Conservation (phyloP, 75 land plant genomes). For the Pinus taeda region DNA sequence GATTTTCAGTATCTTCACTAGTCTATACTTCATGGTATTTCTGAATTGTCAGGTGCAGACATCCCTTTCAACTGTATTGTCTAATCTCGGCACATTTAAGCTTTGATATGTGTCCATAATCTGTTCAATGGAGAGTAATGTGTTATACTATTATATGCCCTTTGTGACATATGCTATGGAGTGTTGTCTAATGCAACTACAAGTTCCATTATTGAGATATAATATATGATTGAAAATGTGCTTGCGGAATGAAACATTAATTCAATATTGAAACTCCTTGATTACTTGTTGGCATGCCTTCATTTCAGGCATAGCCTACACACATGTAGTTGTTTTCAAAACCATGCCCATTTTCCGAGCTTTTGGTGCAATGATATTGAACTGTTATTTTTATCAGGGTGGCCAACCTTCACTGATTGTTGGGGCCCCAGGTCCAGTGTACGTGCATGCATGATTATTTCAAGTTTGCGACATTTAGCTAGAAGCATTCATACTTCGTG, state of each 20-base stretch:
- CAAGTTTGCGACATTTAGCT: no score
- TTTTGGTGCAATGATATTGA: no score
- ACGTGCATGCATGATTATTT: no score
- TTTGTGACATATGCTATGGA: background rate
- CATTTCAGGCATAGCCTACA: no score
- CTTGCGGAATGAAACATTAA: background rate
- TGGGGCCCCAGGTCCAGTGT: no score
- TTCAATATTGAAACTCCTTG: no score
- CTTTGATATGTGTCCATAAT: background rate
- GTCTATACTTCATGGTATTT: background rate
- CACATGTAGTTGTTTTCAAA: no score
- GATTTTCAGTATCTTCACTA: background rate
- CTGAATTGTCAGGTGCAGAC: background rate
- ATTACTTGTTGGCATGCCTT: no score
- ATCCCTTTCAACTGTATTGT: background rate
- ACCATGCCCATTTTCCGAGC: no score
- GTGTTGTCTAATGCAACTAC: background rate
- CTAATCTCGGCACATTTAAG: background rate
- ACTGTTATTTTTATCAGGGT: no score
- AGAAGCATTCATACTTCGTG: no score
- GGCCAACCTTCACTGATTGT: background rate
- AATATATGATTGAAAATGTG: background rate
- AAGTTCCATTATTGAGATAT: background rate
- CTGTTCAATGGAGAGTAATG: background rate
- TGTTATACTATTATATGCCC: background rate